A percentile compares a stretch with the other conserved stretches of the same genome.
phyloP scores from a whole-genome alignment of 2,329 filamentous ascomycete genomes.

The Fusarium euwallaceae region DNA sequence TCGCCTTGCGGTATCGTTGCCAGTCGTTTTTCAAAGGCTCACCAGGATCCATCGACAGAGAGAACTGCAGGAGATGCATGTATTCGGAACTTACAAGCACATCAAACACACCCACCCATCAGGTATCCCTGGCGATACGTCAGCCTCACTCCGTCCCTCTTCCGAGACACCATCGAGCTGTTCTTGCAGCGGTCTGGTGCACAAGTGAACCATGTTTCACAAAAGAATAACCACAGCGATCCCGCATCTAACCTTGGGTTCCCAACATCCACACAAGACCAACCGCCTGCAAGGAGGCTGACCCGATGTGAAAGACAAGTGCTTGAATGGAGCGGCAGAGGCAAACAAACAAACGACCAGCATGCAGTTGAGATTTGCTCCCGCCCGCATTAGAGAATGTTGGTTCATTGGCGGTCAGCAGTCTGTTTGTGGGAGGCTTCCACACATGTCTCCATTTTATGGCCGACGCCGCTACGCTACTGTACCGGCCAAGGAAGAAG shows the following conservation, averaged over 20 bases:
- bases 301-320: constrained; percentile 1
- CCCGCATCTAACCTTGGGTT: background rate
- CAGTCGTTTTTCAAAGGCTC: background rate
- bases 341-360: background rate
- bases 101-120: background rate
- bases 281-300: background rate
- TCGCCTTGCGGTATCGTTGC: background rate
- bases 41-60: background rate
- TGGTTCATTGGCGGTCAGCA: constrained; percentile 27
- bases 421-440: constrained; percentile 24
- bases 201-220: constrained; percentile 3
- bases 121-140: background rate
- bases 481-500: constrained; percentile 13
- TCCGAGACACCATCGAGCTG: background rate
- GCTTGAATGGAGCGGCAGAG: background rate
- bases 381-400: background rate
- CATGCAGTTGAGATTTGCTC: background rate
- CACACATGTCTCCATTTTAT: constrained; percentile 14
- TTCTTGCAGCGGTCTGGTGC: background rate
- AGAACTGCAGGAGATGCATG: constrained; percentile 1
- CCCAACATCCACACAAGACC: background rate
- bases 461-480: background rate
- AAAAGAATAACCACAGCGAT: background rate
- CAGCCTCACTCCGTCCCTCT: background rate
- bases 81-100: background rate